These are phyloP conservation scores for Malus sieversii DNA, from an alignment of 306 rosid genomes.

Conservation along the genomic window DNA sequence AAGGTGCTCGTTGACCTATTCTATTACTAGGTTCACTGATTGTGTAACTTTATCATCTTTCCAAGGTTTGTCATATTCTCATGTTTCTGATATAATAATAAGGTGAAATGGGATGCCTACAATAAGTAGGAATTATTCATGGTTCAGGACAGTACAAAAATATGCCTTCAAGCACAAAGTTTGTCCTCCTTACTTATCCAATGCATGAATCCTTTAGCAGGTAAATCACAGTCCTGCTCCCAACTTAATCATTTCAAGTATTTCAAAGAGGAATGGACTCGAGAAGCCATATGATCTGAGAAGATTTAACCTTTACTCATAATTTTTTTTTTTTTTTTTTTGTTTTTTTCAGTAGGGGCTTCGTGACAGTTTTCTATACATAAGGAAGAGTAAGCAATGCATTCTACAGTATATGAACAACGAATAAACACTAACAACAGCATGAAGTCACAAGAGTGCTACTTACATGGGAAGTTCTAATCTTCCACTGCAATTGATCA, in stretches of 20 bases:
- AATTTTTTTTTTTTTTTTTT: no score
- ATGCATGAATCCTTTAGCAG: not conserved
- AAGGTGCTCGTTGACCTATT: not conserved
- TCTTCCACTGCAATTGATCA: slow-evolving; percentile 93
- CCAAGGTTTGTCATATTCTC: not conserved
- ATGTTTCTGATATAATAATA: not conserved
- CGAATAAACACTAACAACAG: not conserved
- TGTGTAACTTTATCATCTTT: not conserved
- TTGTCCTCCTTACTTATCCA: not conserved
- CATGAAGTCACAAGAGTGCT: slow-evolving; percentile 18
- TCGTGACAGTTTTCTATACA: not conserved
- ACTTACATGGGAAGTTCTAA: slow-evolving; percentile 95
- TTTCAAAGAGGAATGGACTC: not conserved
- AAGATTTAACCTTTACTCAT: not conserved
- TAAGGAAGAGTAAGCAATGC: not conserved
- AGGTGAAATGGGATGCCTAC: not conserved
- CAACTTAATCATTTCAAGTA: not conserved
- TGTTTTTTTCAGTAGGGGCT: not conserved
- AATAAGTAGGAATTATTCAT: not conserved
- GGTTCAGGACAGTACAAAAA: not conserved
- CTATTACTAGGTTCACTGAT: not conserved
- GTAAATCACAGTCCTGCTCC: not conserved
- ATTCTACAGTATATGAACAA: not conserved
- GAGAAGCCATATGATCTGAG: not conserved
- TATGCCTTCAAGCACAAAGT: not conserved